Conservation (phyloP, 2,329 filamentous ascomycete genomes). For the Colletotrichum agaves region DNA sequence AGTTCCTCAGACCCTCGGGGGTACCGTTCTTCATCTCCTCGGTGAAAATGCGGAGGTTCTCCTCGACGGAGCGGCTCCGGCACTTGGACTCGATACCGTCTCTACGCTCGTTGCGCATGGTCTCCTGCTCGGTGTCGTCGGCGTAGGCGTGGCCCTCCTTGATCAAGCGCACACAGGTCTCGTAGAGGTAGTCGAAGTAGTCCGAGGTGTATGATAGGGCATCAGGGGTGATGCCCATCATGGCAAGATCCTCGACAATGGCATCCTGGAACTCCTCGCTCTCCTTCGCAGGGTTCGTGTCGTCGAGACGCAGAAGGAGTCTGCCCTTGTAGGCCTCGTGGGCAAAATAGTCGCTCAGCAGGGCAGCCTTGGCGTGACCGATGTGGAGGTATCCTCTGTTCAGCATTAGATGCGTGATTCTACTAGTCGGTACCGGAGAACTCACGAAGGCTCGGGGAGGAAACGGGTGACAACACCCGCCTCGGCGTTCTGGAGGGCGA, state of each 20-base stretch:
- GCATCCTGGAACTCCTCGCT: conserved; percentile 96
- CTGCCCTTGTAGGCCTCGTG: conserved; percentile 93
- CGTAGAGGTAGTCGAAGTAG: conserved; percentile 93
- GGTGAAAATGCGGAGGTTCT: conserved; percentile 86
- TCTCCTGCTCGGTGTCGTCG: conserved; percentile 91
- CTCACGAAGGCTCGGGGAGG: conserved; percentile 87
- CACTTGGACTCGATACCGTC: conserved; percentile 84
- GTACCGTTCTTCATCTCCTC: conserved; percentile 92
- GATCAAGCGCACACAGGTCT: conserved; percentile 86
- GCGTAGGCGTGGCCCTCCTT: conserved; percentile 90
- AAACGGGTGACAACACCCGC: conserved; percentile 93
- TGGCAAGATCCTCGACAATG: conserved; percentile 88
- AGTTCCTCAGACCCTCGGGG: conserved; percentile 83
- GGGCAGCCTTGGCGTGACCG: conserved; percentile 92
- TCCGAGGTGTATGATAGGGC: conserved; percentile 90
- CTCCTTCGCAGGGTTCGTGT: conserved; percentile 97
- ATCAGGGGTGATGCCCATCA: conserved; percentile 94
- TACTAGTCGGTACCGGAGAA: neutral
- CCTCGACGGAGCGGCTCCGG: conserved; percentile 81
- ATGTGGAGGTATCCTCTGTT: conserved; percentile 77
- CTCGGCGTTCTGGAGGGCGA: conserved; percentile 84
- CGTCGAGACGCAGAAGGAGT: conserved; percentile 91
- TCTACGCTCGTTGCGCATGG: conserved; percentile 86
- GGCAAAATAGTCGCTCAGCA: conserved; percentile 96
- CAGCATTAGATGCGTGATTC: neutral